Base-by-base conservation (phyloP, 108 stramenopile genomes). In the Nitzschia putrida region DNA sequence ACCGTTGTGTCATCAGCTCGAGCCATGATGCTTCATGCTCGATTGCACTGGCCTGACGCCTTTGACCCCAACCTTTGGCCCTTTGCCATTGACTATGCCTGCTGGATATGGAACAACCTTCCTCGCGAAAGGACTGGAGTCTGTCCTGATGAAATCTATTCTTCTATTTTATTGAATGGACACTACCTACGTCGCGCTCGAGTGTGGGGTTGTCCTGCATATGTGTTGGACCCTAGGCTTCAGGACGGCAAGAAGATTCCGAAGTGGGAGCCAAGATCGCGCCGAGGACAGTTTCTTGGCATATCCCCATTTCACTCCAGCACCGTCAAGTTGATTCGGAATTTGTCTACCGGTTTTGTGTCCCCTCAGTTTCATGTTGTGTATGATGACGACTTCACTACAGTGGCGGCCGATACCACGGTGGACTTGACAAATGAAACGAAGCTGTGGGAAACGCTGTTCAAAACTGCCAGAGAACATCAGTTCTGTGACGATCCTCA, bases 311-410 rank as follows among this genome's bases (percentile, higher is more conserved):
- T 60, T 1, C 82, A 81, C 60, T 73, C 80, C 21, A 63, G 66
- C 16, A 51, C 63, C 2, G 80, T 87, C 0, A 67, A 66, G 4
- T 50, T 84, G 10, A 59, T 87, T 12, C 57, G 69, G 26, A 87
- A 82, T 50, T 18, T 78, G 9, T 3, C 41, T 0, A 82, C 86
- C 14, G 60, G 64, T n/a, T 38, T 13, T 38, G 55, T 85, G 25
- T 63, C 76, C 13, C 76, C 81, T 37, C 85, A 85, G 44, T 80
- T 57, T 41, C 81, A 85, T 61, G 64, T 87, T 3, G 73, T 83
- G 14, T 79, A 73, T 53, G 82, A 86, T 54, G 80, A 83, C n/a
- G 44, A 41, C 12, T 83, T 85, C 61, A 51, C 71, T 9, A 81
- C 75, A 3, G 73, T 80, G 25, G 21, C 14, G 8, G 40, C 37